A percentile compares a stretch with the other conserved stretches of the same genome.
Conservation (phyloP, 2,329 filamentous ascomycete species). For the Trichoderma breve region DNA sequence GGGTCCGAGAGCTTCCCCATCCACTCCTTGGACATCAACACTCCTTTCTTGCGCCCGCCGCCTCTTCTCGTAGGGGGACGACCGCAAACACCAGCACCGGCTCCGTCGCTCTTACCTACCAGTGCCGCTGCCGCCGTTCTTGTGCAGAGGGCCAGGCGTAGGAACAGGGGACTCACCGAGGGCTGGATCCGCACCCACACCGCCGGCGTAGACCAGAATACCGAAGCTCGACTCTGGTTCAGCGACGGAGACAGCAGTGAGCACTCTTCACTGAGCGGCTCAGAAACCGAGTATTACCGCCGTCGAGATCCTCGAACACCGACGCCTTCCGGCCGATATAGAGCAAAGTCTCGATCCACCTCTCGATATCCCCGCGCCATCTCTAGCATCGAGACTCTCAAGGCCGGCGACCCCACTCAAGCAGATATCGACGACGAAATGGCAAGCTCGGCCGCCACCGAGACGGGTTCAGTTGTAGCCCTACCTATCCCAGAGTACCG, state of each 20-base stretch:
- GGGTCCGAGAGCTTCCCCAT: conserved; percentile 58
- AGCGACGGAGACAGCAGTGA: conserved; percentile 72
- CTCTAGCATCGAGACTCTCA: conserved; percentile 58
- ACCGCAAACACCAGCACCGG: conserved; percentile 24
- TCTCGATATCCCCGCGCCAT: conserved; percentile 45
- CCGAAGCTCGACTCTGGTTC: conserved; percentile 76
- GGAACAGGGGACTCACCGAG: conserved; percentile 66
- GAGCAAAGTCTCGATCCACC: conserved; percentile 25
- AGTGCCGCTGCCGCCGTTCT: conserved; percentile 62
- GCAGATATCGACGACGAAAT: conserved; percentile 26
- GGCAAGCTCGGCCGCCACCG: conserved; percentile 35
- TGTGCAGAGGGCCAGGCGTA: conserved; percentile 60
- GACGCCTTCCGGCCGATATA: conserved; percentile 35
- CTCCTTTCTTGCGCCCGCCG: conserved; percentile 59
- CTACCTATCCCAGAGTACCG: not conserved
- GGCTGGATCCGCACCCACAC: conserved; percentile 86
- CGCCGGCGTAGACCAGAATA: conserved; percentile 60
- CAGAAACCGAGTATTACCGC: conserved; percentile 54
- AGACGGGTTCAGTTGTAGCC: conserved; percentile 20
- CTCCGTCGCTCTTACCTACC: conserved; percentile 33
- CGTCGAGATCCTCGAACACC: conserved; percentile 50
- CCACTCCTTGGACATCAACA: conserved; percentile 60
- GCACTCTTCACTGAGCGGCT: conserved; percentile 71
- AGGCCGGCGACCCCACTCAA: conserved; percentile 32
- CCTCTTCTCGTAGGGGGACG: conserved; percentile 36